phyloP scores from a whole-genome alignment of 75 land plant species.

The Pseudotsuga menziesii region DNA sequence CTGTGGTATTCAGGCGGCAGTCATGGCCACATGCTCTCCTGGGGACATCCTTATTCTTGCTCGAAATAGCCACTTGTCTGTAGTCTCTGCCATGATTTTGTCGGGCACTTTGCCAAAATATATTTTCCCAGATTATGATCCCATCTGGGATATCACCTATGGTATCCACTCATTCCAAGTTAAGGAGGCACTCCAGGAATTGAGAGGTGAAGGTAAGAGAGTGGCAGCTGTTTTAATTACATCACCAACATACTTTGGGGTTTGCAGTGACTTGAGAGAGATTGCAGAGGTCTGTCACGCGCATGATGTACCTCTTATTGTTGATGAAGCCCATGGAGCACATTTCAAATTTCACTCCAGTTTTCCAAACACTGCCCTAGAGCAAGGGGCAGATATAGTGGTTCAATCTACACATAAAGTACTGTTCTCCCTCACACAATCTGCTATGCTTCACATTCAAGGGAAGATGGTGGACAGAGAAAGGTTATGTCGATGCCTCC shows the following conservation, averaged over 20 bases:
- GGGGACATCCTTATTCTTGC: slow-evolving; percentile 72
- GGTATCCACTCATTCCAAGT: slow-evolving; percentile 51
- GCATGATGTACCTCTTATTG: slow-evolving; percentile 64
- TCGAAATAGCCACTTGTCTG: slow-evolving; percentile 82
- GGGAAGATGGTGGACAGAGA: slow-evolving; percentile 53
- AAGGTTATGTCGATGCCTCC: slow-evolving; percentile 58
- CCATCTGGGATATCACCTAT: slow-evolving; percentile 66
- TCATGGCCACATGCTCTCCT: slow-evolving; percentile 87
- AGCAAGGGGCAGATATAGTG: slow-evolving; percentile 86
- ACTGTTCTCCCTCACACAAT: slow-evolving; percentile 83
- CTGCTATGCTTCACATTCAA: slow-evolving; percentile 87
- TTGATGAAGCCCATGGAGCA: slow-evolving; percentile 97
- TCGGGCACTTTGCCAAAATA: slow-evolving; percentile 75
- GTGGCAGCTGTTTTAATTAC: slow-evolving; percentile 78
- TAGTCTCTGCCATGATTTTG: slow-evolving; percentile 72
- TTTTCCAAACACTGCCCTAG: slow-evolving; percentile 72
- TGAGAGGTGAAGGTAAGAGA: slow-evolving; percentile 41
- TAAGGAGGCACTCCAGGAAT: slow-evolving; percentile 53
- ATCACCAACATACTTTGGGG: slow-evolving; percentile 90
- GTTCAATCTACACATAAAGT: slow-evolving; percentile 96
- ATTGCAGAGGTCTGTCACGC: slow-evolving; percentile 63
- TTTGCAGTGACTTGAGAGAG: slow-evolving; percentile 59
- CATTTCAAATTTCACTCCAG: slow-evolving; percentile 77
- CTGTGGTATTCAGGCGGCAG: slow-evolving; percentile 89
- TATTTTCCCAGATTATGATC: slow-evolving; percentile 55